Evolutionary conservation across 164 flowering plant species (phyloP).

Genomic region (Umbilicus rupestris): DNA sequence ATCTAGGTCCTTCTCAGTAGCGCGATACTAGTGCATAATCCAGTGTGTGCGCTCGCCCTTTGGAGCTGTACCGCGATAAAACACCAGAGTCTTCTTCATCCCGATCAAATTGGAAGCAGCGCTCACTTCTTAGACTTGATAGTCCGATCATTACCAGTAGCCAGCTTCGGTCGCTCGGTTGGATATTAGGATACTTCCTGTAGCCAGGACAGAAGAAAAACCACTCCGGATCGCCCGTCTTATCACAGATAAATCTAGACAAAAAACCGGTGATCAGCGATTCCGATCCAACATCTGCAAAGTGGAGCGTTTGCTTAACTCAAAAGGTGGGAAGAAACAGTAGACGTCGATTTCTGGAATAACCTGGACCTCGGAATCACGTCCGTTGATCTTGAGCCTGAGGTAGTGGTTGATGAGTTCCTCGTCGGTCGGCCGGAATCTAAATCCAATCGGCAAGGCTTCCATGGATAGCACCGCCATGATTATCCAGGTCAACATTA

Average conservation of each 20-base stretch:
- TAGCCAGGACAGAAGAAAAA: slow-evolving; percentile 46
- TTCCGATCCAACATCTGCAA: background rate
- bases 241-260: slow-evolving; percentile 26
- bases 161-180: no score
- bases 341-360: slow-evolving; percentile 59
- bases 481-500: no score
- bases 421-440: slow-evolving; percentile 70
- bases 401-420: slow-evolving; percentile 61
- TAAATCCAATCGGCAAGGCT: slow-evolving; percentile 30
- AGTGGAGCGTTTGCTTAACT: background rate
- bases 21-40: slow-evolving; percentile 36
- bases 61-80: slow-evolving; percentile 31
- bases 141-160: slow-evolving; percentile 37
- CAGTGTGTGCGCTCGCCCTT: slow-evolving; percentile 28
- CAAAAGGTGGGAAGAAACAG: background rate
- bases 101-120: slow-evolving; percentile 16
- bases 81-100: slow-evolving; percentile 35
- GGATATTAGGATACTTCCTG: no score
- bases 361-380: slow-evolving; percentile 35
- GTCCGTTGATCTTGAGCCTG: slow-evolving; percentile 48
- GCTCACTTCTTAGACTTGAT: slow-evolving; percentile 21
- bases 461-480: slow-evolving; percentile 20
- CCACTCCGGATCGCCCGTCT: slow-evolving; percentile 38
- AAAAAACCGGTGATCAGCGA: background rate
- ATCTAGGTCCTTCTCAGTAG: slow-evolving; percentile 27